Evolutionary conservation across 257 asterid genomes (phyloP), one percentile per base, ranked within the genome.

Genomic region (Nicotiana otophora): DNA sequence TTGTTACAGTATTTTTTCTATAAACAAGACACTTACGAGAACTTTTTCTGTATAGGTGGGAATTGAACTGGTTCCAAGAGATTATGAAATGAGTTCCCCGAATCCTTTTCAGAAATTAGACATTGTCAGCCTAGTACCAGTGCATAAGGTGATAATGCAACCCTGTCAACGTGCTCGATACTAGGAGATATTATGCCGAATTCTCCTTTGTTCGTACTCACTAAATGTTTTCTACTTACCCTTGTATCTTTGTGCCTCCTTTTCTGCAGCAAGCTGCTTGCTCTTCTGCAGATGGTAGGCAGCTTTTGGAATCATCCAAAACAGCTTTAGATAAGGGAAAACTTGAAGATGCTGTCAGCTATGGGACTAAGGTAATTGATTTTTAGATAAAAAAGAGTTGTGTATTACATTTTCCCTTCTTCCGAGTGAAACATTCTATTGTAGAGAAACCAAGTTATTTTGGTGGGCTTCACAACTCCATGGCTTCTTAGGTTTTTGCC

Each of bases 321-420:
- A 91, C 91, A 87, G 98, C 99, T 31, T 91, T 96, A 31, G 99
- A 96, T 87, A 94, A 96, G 89, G 99, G 99, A 83, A 96, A 96
- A 89, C 93, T 96, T 78, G 99, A 96, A 84, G 99, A 96, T 42
- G 97, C 99, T 19, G 97, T 96, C 68, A 92, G 87, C 66, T 91
- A 90, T 89, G 99, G 99, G 68, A 93, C 98, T 64, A 96, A 96
- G 97, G 99, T 94, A 88, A 75, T 75, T 75, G 80, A 75, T 75
- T 51, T 26, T 26, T 19, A 15, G 14, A 74, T 48, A 74, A 36
- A 48, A 26, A 26, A 53, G 53, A 75, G 28, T 75, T 75, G 46
- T 75, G 53, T n/a, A 75, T 75, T 28, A 51, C 46, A 75, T 51
- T 75, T 39, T 53, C 64, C 48, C 30, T 75, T 75, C 46, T 75